These are phyloP conservation scores for Amylocystis lapponica DNA, from an alignment of 768 basidiomycete genomes.

Conservation along the genomic window DNA sequence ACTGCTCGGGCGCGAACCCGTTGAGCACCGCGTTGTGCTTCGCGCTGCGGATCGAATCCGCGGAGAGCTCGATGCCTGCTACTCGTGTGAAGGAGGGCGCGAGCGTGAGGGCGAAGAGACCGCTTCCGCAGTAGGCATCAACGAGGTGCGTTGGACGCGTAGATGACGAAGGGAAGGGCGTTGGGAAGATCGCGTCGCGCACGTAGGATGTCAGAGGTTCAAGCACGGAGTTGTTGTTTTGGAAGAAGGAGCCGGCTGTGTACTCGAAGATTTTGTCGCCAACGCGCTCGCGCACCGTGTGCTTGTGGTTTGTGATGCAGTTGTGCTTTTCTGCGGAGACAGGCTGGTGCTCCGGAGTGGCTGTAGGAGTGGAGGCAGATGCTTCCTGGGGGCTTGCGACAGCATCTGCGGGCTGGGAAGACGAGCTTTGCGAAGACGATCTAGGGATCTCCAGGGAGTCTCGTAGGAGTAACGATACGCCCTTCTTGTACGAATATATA, in stretches of 20 bases:
- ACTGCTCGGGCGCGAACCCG: conserved; percentile 46
- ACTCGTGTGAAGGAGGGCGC: conserved; percentile 69
- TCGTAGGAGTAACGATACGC: conserved; percentile 85
- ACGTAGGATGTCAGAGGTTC: conserved; percentile 83
- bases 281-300: conserved; percentile 77
- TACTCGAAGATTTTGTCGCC: conserved; percentile 81
- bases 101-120: conserved; percentile 82
- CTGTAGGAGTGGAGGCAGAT: neutral
- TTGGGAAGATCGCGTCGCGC: conserved; percentile 56
- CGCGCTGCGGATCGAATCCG: conserved; percentile 64
- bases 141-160: conserved; percentile 74
- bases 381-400: too few relatives aligned
- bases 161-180: conserved; percentile 1
- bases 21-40: conserved; percentile 64
- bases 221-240: conserved; percentile 95
- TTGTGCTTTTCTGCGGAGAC: conserved; percentile 50
- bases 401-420: too few relatives aligned
- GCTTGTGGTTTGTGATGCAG: conserved; percentile 81
- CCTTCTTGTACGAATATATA: conserved; percentile 74
- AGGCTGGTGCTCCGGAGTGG: conserved; percentile 20
- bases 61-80: conserved; percentile 83
- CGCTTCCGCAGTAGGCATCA: conserved; percentile 90
- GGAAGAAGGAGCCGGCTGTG: conserved; percentile 88
- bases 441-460: conserved; percentile 60
- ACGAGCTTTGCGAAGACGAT: too few relatives aligned